These are phyloP conservation scores for Tricholoma bakamatsutake DNA, from an alignment of 768 basidiomycete species.

Conservation along the genomic window DNA sequence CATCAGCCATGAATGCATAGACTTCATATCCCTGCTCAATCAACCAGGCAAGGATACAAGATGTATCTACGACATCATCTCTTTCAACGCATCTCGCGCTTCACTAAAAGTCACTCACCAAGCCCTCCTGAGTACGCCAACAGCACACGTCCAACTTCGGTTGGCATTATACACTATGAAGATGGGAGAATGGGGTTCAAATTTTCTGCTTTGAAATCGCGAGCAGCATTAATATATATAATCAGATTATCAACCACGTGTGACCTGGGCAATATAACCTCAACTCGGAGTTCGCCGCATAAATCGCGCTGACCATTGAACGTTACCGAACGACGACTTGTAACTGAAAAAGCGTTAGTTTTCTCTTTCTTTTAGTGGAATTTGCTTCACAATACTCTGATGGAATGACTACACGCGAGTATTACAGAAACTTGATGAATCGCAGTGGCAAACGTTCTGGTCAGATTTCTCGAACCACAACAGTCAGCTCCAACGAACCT, in stretches of 20 bases:
- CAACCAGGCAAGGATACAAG: slow-evolving; percentile 98
- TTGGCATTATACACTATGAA: slow-evolving; percentile 32
- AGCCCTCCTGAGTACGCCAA: slow-evolving; percentile 98
- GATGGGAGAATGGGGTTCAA: no score
- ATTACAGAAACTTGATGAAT: neutral
- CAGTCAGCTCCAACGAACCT: neutral
- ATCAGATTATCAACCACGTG: neutral
- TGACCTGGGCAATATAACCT: neutral
- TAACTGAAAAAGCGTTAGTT: no score
- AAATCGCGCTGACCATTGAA: no score
- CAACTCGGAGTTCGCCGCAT: no score
- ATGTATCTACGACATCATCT: slow-evolving; percentile 64
- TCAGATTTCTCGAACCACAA: neutral
- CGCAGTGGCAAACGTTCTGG: neutral
- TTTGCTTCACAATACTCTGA: no score
- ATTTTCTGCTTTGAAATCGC: no score
- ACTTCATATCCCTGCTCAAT: slow-evolving; percentile 98
- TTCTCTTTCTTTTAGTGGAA: neutral
- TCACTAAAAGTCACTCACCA: slow-evolving; percentile 47
- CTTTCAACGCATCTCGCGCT: slow-evolving; percentile 8
- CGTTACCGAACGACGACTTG: no score
- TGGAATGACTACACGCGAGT: neutral
- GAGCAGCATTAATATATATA: no score
- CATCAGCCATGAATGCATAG: slow-evolving; percentile 94
- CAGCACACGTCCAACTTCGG: slow-evolving; percentile 76